Evolutionary conservation across 805 yeast species (phyloP).

Genomic region (Saccharomycopsis sp.): DNA sequence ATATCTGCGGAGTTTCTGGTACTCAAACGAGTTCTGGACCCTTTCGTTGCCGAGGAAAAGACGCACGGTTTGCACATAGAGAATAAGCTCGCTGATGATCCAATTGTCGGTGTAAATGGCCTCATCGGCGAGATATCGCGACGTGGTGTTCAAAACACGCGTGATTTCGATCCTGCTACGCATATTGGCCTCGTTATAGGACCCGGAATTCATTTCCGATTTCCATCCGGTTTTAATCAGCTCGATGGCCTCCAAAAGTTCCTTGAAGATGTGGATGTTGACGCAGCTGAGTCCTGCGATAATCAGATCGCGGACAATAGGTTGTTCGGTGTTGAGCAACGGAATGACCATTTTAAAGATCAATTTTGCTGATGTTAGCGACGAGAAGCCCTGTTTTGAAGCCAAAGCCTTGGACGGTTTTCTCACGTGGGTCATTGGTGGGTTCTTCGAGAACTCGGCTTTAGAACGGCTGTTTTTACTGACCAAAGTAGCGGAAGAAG

Average conservation of each 20-base stretch:
- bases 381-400: conserved; percentile 64
- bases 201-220: conserved; percentile 25
- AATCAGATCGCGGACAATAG: conserved; percentile 72
- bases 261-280: conserved; percentile 81
- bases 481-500: too few relatives aligned
- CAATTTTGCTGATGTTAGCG: conserved; percentile 86
- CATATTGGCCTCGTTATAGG: conserved; percentile 30
- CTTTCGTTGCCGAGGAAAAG: conserved; percentile 47
- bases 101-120: conserved; percentile 56
- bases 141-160: conserved; percentile 67
- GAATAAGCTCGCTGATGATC: conserved; percentile 57
- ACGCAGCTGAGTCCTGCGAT: conserved; percentile 85
- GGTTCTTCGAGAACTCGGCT: conserved; percentile 29
- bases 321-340: conserved; percentile 61
- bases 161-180: conserved; percentile 66
- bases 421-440: conserved; percentile 53
- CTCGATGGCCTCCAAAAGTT: conserved; percentile 72
- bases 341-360: conserved; percentile 86
- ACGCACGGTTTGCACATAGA: conserved; percentile 56
- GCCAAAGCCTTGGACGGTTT: conserved; percentile 44
- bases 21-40: conserved; percentile 60
- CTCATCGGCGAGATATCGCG: conserved; percentile 49
- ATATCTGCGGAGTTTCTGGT: conserved; percentile 71
- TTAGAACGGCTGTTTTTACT: not conserved
- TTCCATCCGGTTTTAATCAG: conserved; percentile 52